Percentiles rank a stretch among this genome's conserved stretches.
These are phyloP conservation scores for Coelastrella sp. DNA, from an alignment of 139 green algal genomes.

Conservation along the genomic window DNA sequence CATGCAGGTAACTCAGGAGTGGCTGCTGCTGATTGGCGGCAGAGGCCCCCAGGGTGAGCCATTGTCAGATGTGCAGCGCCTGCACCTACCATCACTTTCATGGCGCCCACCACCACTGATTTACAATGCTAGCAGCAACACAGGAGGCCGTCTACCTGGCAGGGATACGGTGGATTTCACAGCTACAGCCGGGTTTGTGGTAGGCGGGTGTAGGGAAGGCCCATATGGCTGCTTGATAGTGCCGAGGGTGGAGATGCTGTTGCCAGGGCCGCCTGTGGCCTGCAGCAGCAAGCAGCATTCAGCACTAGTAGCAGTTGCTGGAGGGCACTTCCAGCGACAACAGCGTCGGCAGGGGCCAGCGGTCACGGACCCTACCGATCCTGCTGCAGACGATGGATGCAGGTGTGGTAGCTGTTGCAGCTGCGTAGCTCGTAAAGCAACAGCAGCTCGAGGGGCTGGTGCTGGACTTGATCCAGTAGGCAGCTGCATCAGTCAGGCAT, in stretches of 20 bases:
- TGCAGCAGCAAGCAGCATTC: neutral
- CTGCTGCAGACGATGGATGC: neutral
- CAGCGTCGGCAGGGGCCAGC: neutral
- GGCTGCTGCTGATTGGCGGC: conserved; percentile 36
- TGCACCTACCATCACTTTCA: conserved; percentile 35
- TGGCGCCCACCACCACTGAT: conserved; percentile 13
- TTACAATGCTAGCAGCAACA: neutral
- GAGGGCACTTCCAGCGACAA: neutral
- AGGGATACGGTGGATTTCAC: neutral
- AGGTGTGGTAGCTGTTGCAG: conserved; percentile 27
- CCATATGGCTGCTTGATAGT: neutral
- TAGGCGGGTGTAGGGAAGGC: neutral
- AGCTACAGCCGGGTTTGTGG: neutral
- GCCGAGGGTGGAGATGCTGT: conserved; percentile 23
- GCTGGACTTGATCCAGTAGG: neutral
- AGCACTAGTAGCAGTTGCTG: no score
- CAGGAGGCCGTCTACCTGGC: neutral
- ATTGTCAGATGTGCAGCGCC: conserved; percentile 28
- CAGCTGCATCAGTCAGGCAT: neutral
- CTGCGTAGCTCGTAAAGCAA: neutral
- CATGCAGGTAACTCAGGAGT: conserved; percentile 15
- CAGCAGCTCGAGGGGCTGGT: neutral
- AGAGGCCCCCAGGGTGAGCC: neutral
- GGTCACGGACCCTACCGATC: neutral
- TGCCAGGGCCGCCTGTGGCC: conserved; percentile 16